Evolutionary conservation across 345 rosid genomes (phyloP).

Genomic region (Arabis hirsuta): DNA sequence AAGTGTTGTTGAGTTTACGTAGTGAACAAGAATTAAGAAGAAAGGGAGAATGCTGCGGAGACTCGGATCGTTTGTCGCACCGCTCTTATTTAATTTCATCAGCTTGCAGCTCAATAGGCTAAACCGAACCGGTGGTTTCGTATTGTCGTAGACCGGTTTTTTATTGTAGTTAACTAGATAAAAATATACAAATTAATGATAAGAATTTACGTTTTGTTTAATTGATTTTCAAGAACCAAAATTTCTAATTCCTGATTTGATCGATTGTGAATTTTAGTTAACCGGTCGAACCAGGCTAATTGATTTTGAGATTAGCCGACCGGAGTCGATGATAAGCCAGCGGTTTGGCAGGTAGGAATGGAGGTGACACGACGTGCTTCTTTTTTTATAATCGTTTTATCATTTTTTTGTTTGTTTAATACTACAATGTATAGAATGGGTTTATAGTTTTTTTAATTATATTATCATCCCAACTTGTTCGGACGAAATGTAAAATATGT

Average conservation of each 20-base stretch:
- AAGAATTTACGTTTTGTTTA: neutral
- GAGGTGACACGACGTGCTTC: constrained; percentile 25
- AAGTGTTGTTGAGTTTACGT: constrained; percentile 35
- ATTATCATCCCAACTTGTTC: constrained; percentile 33
- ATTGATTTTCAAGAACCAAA: neutral
- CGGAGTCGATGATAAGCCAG: constrained; percentile 3
- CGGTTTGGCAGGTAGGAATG: constrained; percentile 22
- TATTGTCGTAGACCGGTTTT: neutral
- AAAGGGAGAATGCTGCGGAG: constrained; percentile 32
- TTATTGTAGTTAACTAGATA: neutral
- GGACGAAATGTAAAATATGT: neutral
- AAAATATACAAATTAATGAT: neutral
- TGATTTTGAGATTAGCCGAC: neutral
- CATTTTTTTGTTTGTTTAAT: neutral
- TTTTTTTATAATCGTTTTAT: constrained; percentile 17
- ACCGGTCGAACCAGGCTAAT: neutral
- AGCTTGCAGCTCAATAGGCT: neutral
- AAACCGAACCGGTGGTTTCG: constrained; percentile 32
- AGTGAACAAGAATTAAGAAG: constrained; percentile 37
- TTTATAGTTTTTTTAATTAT: constrained; percentile 3
- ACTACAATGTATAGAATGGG: constrained; percentile 14
- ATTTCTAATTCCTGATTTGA: neutral
- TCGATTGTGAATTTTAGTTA: neutral
- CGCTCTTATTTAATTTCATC: neutral
- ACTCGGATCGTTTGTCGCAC: constrained; percentile 29